Evolutionary conservation across 768 basidiomycete species (phyloP), one percentile per base, ranked within the genome.

Genomic region (Leccinum truebloodii): DNA sequence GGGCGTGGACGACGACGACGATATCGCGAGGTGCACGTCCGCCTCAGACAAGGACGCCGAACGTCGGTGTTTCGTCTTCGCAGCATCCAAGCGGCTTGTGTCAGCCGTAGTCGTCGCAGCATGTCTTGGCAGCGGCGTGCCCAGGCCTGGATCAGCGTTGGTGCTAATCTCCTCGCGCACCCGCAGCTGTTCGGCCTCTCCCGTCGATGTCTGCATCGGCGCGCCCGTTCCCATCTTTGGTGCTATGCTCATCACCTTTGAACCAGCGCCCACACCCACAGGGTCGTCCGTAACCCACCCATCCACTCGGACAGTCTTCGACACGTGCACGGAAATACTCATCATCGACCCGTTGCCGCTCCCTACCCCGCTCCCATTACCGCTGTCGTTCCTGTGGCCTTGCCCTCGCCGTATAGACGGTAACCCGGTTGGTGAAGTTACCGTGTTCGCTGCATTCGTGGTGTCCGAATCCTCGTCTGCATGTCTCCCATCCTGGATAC

Each of bases 241-340:
- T 12, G 54, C 34, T 13, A 28, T 44, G 10, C 2, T 12, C n/a
- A 44, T 20, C 4, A 4, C 5, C 13, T 50, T 34, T 7, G 53
- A 22, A 24, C 58, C 24, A 3, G 28, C 0, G 16, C 32, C 49
- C 3, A 20, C 9, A 5, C 18, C 37, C 6, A 37, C 44, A 12
- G 57, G 59, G 20, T 59, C 48, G 0, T 71, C 70, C 1, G 64
- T 68, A 18, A 57, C 22, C 70, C 71, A 71, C 0, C 70, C 71
- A 50, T 66, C 64, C 24, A 41, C 28, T 16, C 28, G 13, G 4
- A 53, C 8, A 8, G 13, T 49, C 48, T 7, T 30, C 37, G 52
- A 16, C 20, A n/a, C 22, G 35, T 8, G 30, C 13, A 8, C 28
- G 20, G 59, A 28, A 4, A 52, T 46, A 4, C 22, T 34, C 9